Evolutionary conservation across 2,329 filamentous ascomycete species (phyloP).

Genomic region (Nemania sp.): DNA sequence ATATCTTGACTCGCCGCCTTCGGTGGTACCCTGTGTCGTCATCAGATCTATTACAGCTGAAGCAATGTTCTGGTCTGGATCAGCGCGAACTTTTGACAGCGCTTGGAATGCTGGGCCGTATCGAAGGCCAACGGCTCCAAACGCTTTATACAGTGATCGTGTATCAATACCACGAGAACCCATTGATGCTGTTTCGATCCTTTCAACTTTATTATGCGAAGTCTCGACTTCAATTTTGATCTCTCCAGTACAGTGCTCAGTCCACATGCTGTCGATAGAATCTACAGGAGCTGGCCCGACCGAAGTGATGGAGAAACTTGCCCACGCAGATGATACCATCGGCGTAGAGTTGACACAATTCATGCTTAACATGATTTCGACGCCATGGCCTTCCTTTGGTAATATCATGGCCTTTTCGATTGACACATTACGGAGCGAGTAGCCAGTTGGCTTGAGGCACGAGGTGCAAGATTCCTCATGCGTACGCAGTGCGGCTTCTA

Average conservation of each 20-base stretch:
- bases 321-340: neutral
- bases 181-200: neutral
- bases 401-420: conserved; percentile 10
- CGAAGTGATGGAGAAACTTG: conserved; percentile 15
- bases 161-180: neutral
- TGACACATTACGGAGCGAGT: conserved; percentile 7
- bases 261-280: conserved; percentile 11
- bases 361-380: conserved; percentile 19
- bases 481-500: conserved; percentile 5
- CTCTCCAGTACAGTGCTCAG: conserved; percentile 23
- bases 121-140: conserved; percentile 15
- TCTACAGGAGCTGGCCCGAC: neutral
- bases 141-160: conserved; percentile 21
- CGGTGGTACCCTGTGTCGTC: neutral
- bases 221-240: conserved; percentile 12
- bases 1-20: conserved; percentile 27
- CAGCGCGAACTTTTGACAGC: conserved; percentile 10
- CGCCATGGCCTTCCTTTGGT: conserved; percentile 23
- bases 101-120: conserved; percentile 21
- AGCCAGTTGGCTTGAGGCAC: conserved; percentile 4
- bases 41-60: conserved; percentile 13
- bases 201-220: neutral
- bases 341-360: neutral
- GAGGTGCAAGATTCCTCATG: neutral
- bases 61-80: conserved; percentile 15